These are phyloP conservation scores for Rhizophora mangle DNA, from an alignment of 345 rosid genomes.

Conservation along the genomic window DNA sequence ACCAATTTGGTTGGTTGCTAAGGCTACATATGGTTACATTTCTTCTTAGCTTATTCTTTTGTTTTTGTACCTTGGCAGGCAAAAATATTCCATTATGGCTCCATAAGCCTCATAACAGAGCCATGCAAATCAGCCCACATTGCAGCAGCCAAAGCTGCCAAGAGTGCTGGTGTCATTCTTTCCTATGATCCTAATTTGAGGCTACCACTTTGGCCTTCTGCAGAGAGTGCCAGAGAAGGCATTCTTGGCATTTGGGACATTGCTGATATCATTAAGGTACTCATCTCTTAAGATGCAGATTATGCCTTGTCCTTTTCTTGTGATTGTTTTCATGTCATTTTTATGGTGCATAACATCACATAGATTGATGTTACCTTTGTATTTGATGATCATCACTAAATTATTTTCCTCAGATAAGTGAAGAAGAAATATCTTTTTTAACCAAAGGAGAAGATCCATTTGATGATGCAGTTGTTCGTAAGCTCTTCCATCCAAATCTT, in stretches of 20 bases:
- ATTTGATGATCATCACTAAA: neutral
- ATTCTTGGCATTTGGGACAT: slow-evolving; percentile 82
- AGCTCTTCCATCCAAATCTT: slow-evolving; percentile 69
- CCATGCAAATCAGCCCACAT: slow-evolving; percentile 94
- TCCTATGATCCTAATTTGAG: slow-evolving; percentile 93
- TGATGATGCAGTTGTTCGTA: slow-evolving; percentile 71
- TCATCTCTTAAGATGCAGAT: slow-evolving; percentile 1
- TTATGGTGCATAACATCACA: neutral
- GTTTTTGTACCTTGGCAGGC: slow-evolving; percentile 47
- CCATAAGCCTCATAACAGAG: slow-evolving; percentile 95
- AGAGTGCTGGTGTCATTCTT: slow-evolving; percentile 80
- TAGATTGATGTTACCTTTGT: neutral
- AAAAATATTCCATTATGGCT: slow-evolving; percentile 87
- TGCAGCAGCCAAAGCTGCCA: slow-evolving; percentile 89
- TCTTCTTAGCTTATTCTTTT: neutral
- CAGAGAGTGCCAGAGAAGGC: slow-evolving; percentile 79
- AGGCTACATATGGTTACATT: too few species aligned
- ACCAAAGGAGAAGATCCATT: slow-evolving; percentile 92
- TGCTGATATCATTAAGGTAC: slow-evolving; percentile 87
- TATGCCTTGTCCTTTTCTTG: neutral
- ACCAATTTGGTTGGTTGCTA: too few species aligned
- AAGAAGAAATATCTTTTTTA: slow-evolving; percentile 84
- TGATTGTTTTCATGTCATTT: neutral
- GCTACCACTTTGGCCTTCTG: slow-evolving; percentile 92
- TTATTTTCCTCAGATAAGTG: slow-evolving; percentile 55